Base-by-base conservation (phyloP, 192 early-diverging fungal genomes). In the Kappamyces sp. region DNA sequence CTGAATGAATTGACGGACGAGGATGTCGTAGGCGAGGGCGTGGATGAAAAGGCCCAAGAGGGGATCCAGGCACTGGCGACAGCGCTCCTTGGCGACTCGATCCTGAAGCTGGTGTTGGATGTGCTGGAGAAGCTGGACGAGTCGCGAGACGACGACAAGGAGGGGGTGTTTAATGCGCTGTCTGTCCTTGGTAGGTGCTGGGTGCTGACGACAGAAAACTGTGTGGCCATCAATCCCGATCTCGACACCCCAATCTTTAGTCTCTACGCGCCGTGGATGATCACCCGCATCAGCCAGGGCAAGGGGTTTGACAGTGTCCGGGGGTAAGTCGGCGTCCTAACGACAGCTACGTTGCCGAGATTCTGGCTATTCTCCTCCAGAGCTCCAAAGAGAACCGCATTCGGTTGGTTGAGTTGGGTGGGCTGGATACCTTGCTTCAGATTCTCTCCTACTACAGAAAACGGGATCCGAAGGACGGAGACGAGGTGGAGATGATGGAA, bases 1-100 rank as follows among this genome's bases (percentile, higher is more conserved):
- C 62, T 94, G n/a, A 90, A 86, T 60, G 94, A 97, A 72, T 74
- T 94, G 51, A 92, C 88, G 6, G 93, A 93, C 64, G 93, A 96
- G 62, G 92, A 97, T 58, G 78, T 89, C 3, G 77, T 84, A 15
- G 68, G 55, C 5, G 67, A 73, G 15, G 76, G 66, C 23, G 48
- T 62, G 9, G 83, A 82, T 51, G 75, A 89, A 64, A 61, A 63
- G 58, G 87, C 60, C 59, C 81, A 55, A 64, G 83, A 51, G 63
- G 84, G 65, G 73, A 82, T 95, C 59, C 77, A 86, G 47, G 64
- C 55, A 35, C 85, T 96, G 67, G 84, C 92, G 2, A 64, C 73
- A 1, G 75, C 78, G 1, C 64, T 95, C 58, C 77, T 90, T 67
- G 60, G 44, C 12, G 70, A 86, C 49, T 85, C 89, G 55, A 63